Base-by-base conservation (phyloP, 805 yeast species). In the Ogataea henricii region DNA sequence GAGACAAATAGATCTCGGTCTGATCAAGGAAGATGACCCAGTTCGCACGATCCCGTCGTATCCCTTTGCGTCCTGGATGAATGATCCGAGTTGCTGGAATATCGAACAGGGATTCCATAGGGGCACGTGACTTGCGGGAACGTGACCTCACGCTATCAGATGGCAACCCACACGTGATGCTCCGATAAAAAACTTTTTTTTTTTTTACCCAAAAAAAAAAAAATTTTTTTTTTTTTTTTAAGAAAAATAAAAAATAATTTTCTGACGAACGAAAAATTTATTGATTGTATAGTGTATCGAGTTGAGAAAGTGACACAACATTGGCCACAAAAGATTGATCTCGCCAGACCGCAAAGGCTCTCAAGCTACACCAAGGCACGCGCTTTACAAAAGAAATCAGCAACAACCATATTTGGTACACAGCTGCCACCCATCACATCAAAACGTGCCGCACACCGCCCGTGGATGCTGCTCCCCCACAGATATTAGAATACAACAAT, bases 1-100 rank as follows among this genome's bases (percentile, higher is more conserved):
- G 40, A 56, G 72, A 9, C 81, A 76, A 54, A 53, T 67, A 26
- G 71, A 68, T 8, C 51, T 58, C 52, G 75, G 74, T 0, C 38
- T 76, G 13, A 73, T 76, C 14, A 40, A 60, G 12, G 69, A 66
- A 12, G 68, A 70, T 2, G 53, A 43, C 1, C 51, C 51, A 12
- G 46, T 56, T 2, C 48, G 55, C 27, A 60, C 64, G 1, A 44
- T 48, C 8, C 45, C 56, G 2, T 42, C 49, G 4, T 59, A 55
- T 35, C 64, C 64, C 4, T 59, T 57, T 43, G 60, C 62, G 13
- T 40, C 52, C 2, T 57, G 62, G 61, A 48, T 53, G 49, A 26
- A 44, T n/a, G 40, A 23, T 12, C 14, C n/a, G 2, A 34, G 21
- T 2, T 50, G 49, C 32, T 53, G 41, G 37, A 30, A 34, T 16